These are phyloP conservation scores for Glycine tomentella DNA, from an alignment of 306 rosid species.

Conservation along the genomic window DNA sequence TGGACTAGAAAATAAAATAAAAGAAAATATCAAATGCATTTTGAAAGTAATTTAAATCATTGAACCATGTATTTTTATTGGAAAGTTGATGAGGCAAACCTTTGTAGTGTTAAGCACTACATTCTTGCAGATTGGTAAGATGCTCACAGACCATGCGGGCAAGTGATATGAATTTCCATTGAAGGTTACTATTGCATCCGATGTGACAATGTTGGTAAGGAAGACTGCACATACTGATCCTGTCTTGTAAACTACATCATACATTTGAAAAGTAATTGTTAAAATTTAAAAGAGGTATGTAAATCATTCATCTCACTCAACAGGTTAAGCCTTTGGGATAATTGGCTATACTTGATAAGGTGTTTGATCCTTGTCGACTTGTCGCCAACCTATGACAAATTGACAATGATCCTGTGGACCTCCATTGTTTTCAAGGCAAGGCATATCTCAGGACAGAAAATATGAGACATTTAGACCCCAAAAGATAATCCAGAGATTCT, in stretches of 20 bases:
- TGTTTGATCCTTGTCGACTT: no score
- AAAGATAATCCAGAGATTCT: no score
- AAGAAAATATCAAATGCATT: conserved; percentile 3
- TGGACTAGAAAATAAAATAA: conserved; percentile 24
- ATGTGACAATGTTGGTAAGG: conserved; percentile 74
- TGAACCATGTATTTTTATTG: neutral
- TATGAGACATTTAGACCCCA: no score
- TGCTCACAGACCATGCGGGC: conserved; percentile 99
- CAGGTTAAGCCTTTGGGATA: no score
- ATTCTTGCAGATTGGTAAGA: conserved; percentile 94
- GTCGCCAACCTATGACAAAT: no score
- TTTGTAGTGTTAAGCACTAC: conserved; percentile 91
- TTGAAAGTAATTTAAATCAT: neutral
- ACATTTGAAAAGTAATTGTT: conserved; percentile 42
- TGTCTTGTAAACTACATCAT: conserved; percentile 83
- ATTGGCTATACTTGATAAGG: no score
- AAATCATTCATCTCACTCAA: no score
- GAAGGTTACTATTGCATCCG: conserved; percentile 76
- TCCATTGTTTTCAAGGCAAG: no score
- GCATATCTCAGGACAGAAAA: no score
- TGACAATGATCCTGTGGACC: no score
- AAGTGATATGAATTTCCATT: conserved; percentile 73
- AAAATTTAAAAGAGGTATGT: no score
- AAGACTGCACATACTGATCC: conserved; percentile 79
- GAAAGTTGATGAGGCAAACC: conserved; percentile 58